Base-by-base conservation (phyloP, 179 eudicot genomes). In the Heliamphora ciliata region DNA sequence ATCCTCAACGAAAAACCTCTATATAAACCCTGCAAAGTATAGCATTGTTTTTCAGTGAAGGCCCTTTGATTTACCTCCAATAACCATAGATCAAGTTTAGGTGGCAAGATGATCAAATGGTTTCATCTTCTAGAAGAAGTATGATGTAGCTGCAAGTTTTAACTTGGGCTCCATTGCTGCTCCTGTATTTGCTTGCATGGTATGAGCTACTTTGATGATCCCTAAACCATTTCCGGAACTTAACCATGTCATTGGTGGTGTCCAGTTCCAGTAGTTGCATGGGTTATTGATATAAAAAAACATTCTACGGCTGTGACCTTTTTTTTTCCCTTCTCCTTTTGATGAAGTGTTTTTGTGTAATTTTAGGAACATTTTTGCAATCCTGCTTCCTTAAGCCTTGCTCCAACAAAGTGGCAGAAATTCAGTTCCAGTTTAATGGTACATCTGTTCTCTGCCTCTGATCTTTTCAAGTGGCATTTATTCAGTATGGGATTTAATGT, bases 371-470 rank as follows among this genome's bases (percentile, higher is more conserved):
- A 87, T 85, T 97, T 97, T 76, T 92, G 87, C 72, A 93, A 90
- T 86, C 98, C 99, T 83, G 87, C 97, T 74, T 92, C 98, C 64
- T 80, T 94, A 79, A 82, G 87, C 66, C 87, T 86, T 78, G 87
- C 88, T 88, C 89, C 88, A 68, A 77, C 89, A 60, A 97, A 93
- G 90, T 97, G 99, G 99, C 94, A 90, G 74, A 93, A 92, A 84
- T 97, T 97, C 83, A 87, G 92, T 77, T 89, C 98, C 77, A 91
- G 93, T 89, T 89, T 97, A 82, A 84, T 80, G 95, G 99, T 97
- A 93, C 47, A 54, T 40, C 40, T 13, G 47, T 77, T 74, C 21
- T 84, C 76, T 76, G 44, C 59, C 63, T 61, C 0, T 71, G 17
- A 63, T 10, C 6, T 44, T 40, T 76, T 71, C 1, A 4, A 17